A percentile compares a stretch with the other conserved stretches of the same genome.
phyloP scores from a whole-genome alignment of 2,329 filamentous ascomycete species.

The Rhynchosporium agropyri region DNA sequence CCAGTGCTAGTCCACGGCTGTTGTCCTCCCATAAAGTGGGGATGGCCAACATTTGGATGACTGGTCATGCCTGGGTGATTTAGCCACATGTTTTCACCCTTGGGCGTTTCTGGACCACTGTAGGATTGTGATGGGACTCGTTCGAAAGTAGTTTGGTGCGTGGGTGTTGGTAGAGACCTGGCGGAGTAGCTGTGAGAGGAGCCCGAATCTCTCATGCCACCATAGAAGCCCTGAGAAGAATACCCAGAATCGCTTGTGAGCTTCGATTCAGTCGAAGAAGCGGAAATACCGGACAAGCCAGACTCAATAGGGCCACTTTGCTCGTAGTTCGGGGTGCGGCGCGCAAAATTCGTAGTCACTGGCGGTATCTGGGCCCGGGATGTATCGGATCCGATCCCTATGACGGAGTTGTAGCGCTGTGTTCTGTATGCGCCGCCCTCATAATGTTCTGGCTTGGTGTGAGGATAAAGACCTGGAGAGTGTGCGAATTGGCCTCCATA shows the following conservation, averaged over 20 bases:
- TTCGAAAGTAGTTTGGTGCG: slow-evolving; percentile 32
- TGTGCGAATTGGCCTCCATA: slow-evolving; percentile 34
- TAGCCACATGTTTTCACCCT: slow-evolving; percentile 35
- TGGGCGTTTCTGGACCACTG: slow-evolving; percentile 25
- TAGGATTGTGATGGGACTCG: slow-evolving; percentile 29
- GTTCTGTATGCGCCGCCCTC: slow-evolving; percentile 32
- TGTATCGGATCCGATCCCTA: slow-evolving; percentile 32
- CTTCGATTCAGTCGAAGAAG: slow-evolving; percentile 35
- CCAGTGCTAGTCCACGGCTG: slow-evolving; percentile 39
- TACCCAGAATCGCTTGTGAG: slow-evolving; percentile 38
- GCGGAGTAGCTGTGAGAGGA: slow-evolving; percentile 31
- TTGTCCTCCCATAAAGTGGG: slow-evolving; percentile 37
- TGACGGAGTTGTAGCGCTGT: slow-evolving; percentile 35
- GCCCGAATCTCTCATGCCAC: slow-evolving; percentile 29
- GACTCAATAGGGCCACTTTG: slow-evolving; percentile 34
- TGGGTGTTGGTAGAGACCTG: slow-evolving; percentile 35
- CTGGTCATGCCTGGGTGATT: slow-evolving; percentile 27
- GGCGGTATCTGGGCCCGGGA: slow-evolving; percentile 30
- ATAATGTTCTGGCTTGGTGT: slow-evolving; percentile 35
- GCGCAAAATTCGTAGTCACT: slow-evolving; percentile 30
- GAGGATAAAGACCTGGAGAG: slow-evolving; percentile 33
- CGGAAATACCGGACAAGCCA: slow-evolving; percentile 33
- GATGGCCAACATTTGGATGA: slow-evolving; percentile 38
- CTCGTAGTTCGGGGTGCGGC: slow-evolving; percentile 36
- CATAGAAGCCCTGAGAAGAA: slow-evolving; percentile 35